Base-by-base conservation (phyloP, 805 yeast genomes). In the Saccharomyces eubayanus region DNA sequence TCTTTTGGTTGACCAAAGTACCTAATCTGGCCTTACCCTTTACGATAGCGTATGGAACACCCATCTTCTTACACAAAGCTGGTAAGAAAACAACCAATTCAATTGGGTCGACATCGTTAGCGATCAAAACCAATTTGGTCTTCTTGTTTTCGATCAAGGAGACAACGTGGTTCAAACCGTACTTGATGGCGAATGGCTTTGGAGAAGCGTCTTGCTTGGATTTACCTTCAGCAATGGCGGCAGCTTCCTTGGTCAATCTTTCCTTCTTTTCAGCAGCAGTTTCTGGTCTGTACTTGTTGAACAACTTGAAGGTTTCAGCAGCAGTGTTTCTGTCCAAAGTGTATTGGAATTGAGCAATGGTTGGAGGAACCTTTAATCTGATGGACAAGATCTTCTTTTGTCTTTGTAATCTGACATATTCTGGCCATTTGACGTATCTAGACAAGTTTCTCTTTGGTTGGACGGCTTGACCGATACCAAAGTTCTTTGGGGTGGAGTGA, bases 251-350 rank as follows among this genome's bases (percentile, higher is more conserved):
- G 79, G 94, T 86, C 73, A 92, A 85, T 83, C 99, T 90, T 82
- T 89, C 97, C 85, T 90, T 90, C 96, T 92, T 92, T 83, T 94
- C 97, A 74, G 90, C 86, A 72, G 84, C 72, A 63, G 97, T 88
- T 84, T 92, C 99, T 74, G 99, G 98, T 81, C 96, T 86, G 89
- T 92, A 92, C 83, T 94, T 92, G 95, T 90, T 90, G 81, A 92
- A 85, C 72, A 92, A 85, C 84, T 91, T 91, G 85, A 92, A 88
- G 68, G 96, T 81, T 79, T 88, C 95, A 70, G 97, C 80, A 72
- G 99, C 98, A 66, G 98, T 87, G 90, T 92, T 92, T 87, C 91
- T 91, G 87, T 92, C 99, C 77, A 92, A 83, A 72, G 90, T 85
- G 79, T 87, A 80, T 73, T 89, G 90, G 85, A 92, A 92, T 81